Conservation (phyloP, 257 asterid species). For the Vinca minor region DNA sequence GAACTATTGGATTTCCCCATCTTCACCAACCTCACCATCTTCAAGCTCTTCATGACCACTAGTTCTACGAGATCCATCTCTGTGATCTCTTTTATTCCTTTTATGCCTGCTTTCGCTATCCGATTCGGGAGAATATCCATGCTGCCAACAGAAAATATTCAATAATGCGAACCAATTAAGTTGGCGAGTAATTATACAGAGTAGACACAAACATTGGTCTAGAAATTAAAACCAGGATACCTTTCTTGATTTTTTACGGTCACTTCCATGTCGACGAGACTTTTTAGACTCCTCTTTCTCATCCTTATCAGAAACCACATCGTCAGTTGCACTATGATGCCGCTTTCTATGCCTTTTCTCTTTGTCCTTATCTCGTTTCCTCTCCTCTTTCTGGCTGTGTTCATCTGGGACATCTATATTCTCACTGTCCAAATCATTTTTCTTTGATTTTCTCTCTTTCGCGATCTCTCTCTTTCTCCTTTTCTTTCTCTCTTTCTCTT, state of each 20-base stretch:
- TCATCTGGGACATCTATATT: conserved; percentile 40
- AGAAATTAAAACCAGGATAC: conserved; percentile 20
- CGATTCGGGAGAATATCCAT: conserved; percentile 81
- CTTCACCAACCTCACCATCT: conserved; percentile 98
- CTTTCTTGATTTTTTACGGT: conserved; percentile 94
- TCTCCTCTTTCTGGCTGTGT: conserved; percentile 65
- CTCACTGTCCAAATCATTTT: conserved; percentile 56
- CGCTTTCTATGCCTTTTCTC: conserved; percentile 88
- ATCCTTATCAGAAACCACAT: conserved; percentile 74
- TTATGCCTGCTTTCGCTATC: conserved; percentile 78
- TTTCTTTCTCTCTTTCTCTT: conserved; percentile 61
- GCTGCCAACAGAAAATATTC: conserved; percentile 38
- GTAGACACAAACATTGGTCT: background rate
- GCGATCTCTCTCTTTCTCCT: conserved; percentile 52
- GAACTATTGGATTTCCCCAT: conserved; percentile 79
- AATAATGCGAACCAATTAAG: background rate
- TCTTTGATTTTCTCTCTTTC: no score
- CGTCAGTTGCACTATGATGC: conserved; percentile 65
- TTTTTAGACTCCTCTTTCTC: conserved; percentile 74
- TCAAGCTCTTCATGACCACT: conserved; percentile 84
- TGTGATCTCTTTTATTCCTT: conserved; percentile 57
- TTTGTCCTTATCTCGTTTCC: conserved; percentile 65
- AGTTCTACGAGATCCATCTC: conserved; percentile 55
- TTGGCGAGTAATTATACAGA: background rate
- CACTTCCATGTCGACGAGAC: conserved; percentile 81